Percentiles rank a stretch among this genome's conserved stretches.
Conservation (phyloP, 1,284 basidiomycete species). For the Fomes fomentarius region DNA sequence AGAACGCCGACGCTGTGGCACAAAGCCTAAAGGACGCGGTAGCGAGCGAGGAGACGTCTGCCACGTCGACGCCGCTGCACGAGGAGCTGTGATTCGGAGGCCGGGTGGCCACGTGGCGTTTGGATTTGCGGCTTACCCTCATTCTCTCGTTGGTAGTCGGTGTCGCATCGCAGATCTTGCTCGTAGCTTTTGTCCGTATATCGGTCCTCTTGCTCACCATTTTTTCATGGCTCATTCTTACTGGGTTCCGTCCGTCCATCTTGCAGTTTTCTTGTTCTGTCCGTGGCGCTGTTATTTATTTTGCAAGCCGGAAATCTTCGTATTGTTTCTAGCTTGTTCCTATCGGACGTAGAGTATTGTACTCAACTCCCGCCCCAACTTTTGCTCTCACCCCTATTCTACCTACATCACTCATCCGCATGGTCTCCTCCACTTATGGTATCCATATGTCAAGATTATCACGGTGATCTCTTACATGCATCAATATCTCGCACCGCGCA, state of each 20-base stretch:
- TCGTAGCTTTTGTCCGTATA: too few species aligned
- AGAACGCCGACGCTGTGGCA: slow-evolving; percentile 29
- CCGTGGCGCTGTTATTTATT: slow-evolving; percentile 11
- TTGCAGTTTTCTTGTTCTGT: slow-evolving; percentile 1
- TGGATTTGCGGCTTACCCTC: not conserved
- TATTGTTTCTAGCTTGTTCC: too few species aligned
- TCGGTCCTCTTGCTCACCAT: too few species aligned
- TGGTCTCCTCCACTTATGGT: slow-evolving; percentile 14
- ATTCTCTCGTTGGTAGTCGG: too few species aligned
- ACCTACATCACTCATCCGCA: slow-evolving; percentile 9
- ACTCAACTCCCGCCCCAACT: not conserved
- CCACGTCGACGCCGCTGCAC: slow-evolving; percentile 25
- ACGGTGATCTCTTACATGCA: slow-evolving; percentile 7
- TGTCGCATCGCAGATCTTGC: too few species aligned
- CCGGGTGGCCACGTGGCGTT: not conserved
- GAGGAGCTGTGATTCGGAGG: slow-evolving; percentile 34
- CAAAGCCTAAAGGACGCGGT: slow-evolving; percentile 30
- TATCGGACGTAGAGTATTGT: not conserved
- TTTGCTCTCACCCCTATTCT: not conserved
- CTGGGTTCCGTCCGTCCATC: not conserved
- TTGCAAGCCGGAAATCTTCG: not conserved
- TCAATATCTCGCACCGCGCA: not conserved
- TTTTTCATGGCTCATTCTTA: too few species aligned
- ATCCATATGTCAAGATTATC: slow-evolving; percentile 21
- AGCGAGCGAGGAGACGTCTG: slow-evolving; percentile 23